phyloP scores from a whole-genome alignment of 306 rosid species.

The Casuarina equisetifolia region DNA sequence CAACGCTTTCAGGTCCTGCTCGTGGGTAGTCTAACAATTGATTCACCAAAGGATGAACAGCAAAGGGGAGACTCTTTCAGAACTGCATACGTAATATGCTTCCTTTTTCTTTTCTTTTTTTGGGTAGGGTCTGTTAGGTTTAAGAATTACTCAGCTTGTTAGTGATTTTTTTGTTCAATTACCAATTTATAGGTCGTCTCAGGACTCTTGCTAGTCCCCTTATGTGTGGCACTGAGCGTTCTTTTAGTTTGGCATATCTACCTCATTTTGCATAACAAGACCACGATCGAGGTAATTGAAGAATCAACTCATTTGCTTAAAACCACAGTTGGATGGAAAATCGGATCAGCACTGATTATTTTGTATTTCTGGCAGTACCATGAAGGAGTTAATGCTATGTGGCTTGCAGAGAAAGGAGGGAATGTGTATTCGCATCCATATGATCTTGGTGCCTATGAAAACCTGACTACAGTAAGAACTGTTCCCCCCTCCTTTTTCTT shows the following conservation, averaged over 20 bases:
- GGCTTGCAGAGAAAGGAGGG: slow-evolving; percentile 98
- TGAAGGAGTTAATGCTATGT: slow-evolving; percentile 96
- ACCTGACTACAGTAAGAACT: slow-evolving; percentile 66
- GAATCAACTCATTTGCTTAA: slow-evolving; percentile 25
- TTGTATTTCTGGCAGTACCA: slow-evolving; percentile 58
- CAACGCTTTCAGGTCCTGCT: slow-evolving; percentile 70
- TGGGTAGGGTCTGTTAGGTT: slow-evolving; percentile 8
- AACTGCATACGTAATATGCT: slow-evolving; percentile 69
- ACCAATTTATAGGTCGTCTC: slow-evolving; percentile 65
- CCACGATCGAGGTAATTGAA: slow-evolving; percentile 83
- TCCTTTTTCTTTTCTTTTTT: neutral
- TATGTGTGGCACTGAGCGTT: slow-evolving; percentile 64
- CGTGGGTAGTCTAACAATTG: slow-evolving; percentile 74
- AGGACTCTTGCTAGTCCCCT: slow-evolving; percentile 71
- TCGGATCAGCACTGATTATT: slow-evolving; percentile 27
- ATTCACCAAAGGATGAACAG: slow-evolving; percentile 56
- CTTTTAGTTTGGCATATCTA: slow-evolving; percentile 94
- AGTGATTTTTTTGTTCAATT: slow-evolving; percentile 36
- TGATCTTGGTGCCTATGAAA: slow-evolving; percentile 88
- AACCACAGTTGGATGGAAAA: slow-evolving; percentile 23
- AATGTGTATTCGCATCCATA: slow-evolving; percentile 83
- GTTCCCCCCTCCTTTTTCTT: neutral
- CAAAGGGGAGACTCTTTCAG: slow-evolving; percentile 60
- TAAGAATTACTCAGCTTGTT: slow-evolving; percentile 8
- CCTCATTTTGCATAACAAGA: slow-evolving; percentile 85